These are phyloP conservation scores for Tulasnella sp. DNA, from an alignment of 768 basidiomycete species.

Conservation along the genomic window DNA sequence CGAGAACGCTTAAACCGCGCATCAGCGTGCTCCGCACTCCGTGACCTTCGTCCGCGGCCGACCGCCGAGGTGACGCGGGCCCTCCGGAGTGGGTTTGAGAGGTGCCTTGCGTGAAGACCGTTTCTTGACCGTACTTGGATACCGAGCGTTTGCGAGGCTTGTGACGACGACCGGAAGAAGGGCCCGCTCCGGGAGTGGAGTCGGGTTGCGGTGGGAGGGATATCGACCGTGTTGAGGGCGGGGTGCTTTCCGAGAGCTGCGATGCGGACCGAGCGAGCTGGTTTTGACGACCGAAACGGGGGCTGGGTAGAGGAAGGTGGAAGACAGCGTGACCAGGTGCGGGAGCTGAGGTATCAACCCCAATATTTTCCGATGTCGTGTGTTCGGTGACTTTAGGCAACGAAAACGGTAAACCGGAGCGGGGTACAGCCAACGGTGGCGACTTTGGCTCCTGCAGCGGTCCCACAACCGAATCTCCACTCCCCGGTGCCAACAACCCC, in stretches of 20 bases:
- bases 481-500: not conserved
- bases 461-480: not conserved
- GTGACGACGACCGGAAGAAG: not conserved
- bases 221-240: not conserved
- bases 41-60: not conserved
- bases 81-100: not conserved
- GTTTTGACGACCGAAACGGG: not conserved
- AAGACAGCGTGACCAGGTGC: not conserved
- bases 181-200: not conserved
- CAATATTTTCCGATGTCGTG: not conserved
- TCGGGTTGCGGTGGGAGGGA: not conserved
- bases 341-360: not conserved
- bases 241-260: not conserved
- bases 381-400: not conserved
- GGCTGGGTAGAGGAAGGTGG: not conserved
- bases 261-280: not conserved
- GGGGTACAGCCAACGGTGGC: not conserved
- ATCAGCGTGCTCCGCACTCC: not conserved
- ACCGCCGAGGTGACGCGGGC: not conserved
- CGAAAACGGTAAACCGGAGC: not conserved
- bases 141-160: not conserved
- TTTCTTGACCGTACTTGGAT: slow-evolving; percentile 3
- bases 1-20: not conserved
- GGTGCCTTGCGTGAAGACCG: not conserved
- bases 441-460: not conserved